phyloP scores from a whole-genome alignment of 2,329 filamentous ascomycete genomes.

The Chrysoporthe puriensis region DNA sequence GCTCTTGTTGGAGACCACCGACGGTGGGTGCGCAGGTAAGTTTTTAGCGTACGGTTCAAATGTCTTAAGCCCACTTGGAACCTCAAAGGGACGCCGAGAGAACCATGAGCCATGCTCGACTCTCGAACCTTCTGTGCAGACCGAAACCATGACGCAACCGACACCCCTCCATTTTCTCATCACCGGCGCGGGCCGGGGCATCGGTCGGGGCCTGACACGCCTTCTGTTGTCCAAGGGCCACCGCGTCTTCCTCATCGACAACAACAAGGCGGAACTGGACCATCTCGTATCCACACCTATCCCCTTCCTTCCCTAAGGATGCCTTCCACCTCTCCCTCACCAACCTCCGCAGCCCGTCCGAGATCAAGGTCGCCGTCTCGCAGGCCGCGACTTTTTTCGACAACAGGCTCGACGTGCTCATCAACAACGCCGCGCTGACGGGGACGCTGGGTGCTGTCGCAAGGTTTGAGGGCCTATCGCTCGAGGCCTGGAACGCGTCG shows the following conservation, averaged over 20 bases:
- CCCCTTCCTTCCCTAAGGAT: constrained; percentile 21
- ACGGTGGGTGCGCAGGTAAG: too few relatives aligned
- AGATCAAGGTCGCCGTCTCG: constrained; percentile 37
- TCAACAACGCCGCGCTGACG: constrained; percentile 48
- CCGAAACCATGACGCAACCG: background rate
- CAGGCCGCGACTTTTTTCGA: constrained; percentile 40
- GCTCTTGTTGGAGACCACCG: background rate
- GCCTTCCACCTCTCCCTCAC: constrained; percentile 35
- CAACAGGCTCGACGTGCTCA: constrained; percentile 43
- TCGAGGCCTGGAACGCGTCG: constrained; percentile 43
- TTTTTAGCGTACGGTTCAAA: background rate
- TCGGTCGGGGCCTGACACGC: constrained; percentile 65
- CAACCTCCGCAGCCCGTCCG: constrained; percentile 39
- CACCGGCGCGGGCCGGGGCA: constrained; percentile 68
- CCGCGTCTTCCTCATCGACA: constrained; percentile 45
- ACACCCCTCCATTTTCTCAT: constrained; percentile 48
- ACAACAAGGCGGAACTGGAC: constrained; percentile 42
- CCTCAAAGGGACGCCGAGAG: background rate
- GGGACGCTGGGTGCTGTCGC: constrained; percentile 40
- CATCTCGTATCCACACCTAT: constrained; percentile 38
- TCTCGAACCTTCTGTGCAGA: background rate
- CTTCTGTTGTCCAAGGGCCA: constrained; percentile 43
- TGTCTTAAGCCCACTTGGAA: background rate
- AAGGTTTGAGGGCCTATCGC: constrained; percentile 37
- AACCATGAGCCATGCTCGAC: too few relatives aligned